These are phyloP conservation scores for Gardenia jasminoides DNA, from an alignment of 257 asterid species.

Conservation along the genomic window DNA sequence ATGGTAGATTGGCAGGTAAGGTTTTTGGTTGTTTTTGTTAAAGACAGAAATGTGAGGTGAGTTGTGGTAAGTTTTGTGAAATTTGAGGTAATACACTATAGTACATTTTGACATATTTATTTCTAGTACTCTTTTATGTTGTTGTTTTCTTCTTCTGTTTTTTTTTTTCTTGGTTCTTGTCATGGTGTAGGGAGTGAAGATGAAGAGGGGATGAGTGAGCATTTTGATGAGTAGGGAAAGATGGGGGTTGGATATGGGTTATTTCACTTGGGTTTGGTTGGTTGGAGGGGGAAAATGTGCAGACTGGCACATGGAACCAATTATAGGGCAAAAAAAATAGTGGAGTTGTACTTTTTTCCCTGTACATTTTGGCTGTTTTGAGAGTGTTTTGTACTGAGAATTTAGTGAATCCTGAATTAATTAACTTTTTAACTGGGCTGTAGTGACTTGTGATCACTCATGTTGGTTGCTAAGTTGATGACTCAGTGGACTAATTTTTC, in stretches of 20 bases:
- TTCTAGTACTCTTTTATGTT: neutral
- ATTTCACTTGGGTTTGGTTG: slow-evolving; percentile 6
- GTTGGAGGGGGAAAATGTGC: slow-evolving; percentile 1
- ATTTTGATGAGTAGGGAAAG: neutral
- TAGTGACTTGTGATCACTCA: neutral
- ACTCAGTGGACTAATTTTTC: neutral
- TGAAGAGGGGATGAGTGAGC: neutral
- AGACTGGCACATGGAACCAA: slow-evolving; percentile 22
- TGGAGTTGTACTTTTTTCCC: neutral
- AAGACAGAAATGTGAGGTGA: neutral
- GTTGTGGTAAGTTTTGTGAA: neutral
- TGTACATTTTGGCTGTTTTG: slow-evolving; percentile 9
- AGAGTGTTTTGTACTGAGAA: slow-evolving; percentile 3
- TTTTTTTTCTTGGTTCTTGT: neutral
- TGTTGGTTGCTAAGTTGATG: neutral
- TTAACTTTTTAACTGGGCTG: neutral
- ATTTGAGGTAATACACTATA: neutral
- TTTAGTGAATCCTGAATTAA: neutral
- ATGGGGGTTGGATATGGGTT: neutral
- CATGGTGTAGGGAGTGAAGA: slow-evolving; percentile 9
- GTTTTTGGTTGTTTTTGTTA: slow-evolving; percentile 2
- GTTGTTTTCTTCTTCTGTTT: neutral
- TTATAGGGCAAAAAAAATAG: neutral
- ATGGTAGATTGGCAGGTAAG: neutral
- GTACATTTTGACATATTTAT: neutral